Base-by-base conservation (phyloP, 2,329 filamentous ascomycete genomes). In the Pestalotiopsis sp. region DNA sequence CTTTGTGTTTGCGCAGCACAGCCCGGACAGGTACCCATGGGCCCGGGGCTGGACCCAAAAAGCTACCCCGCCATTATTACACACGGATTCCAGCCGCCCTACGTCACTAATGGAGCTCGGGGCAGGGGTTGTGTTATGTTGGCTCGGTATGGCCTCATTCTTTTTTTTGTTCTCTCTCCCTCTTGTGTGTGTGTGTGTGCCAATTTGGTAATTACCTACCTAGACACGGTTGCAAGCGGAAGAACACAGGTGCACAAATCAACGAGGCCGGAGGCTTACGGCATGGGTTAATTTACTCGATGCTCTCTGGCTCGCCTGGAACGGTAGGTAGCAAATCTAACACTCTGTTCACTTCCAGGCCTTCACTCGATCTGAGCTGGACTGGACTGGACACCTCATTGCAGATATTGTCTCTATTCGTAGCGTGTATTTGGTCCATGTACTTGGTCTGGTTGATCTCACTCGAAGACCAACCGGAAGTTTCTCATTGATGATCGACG, bases 1-100 rank as follows among this genome's bases (percentile, higher is more conserved):
- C 30, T 35, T 35, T 35, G n/a, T 26, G 4, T 39, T 20, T 35
- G 22, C 58, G 6, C 30, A 35, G 30, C 30, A 35, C 7, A 9
- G 44, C 17, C 20, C 6, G 44, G 44, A 52, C 44, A 20, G 40
- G 40, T 48, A 48, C 40, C 40, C n/a, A 48, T 48, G 40, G 14
- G 40, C 17, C 44, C 17, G 17, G 17, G 44, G 17, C 17, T 22
- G 44, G 44, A 7, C 44, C 44, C 44, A 26, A 22, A 35, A 52
- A 52, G 60, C 60, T 63, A 63, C 60, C 60, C 60, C 60, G 60
- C 60, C 60, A 63, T 63, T 30, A 52, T 48, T 63, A n/a, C 38
- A 63, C 10, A 35, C 24, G n/a, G 24, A 61, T 38, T 61, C 35
- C 24, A 26, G 35, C 58, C 26, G 24, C 60, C 20, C 60, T 63